These are phyloP conservation scores for Telfairia occidentalis DNA, from an alignment of 331 rosid genomes.

Conservation along the genomic window DNA sequence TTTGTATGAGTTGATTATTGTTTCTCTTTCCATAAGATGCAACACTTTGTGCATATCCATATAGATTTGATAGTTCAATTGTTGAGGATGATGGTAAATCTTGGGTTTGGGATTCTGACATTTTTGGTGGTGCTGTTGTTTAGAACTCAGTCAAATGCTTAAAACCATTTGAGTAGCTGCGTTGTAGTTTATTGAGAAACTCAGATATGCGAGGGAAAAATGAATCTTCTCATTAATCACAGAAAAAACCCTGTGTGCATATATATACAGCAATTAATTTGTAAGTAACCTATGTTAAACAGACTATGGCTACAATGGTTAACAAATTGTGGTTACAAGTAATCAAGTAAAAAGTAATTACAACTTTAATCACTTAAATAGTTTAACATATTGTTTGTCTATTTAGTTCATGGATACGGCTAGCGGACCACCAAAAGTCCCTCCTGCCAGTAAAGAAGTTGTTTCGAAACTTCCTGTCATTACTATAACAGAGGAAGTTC, in stretches of 20 bases:
- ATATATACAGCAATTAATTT: no score
- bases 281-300: no score
- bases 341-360: no score
- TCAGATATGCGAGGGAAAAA: no score
- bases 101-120: background rate
- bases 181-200: no score
- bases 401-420: conserved; percentile 43
- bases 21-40: background rate
- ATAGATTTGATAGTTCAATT: background rate
- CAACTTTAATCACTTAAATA: no score
- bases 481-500: conserved; percentile 53
- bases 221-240: no score
- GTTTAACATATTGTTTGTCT: background rate
- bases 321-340: no score
- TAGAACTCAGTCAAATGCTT: background rate
- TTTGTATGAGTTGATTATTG: background rate
- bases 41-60: background rate
- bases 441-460: conserved; percentile 88
- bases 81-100: background rate
- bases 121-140: background rate
- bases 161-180: background rate
- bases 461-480: conserved; percentile 76
- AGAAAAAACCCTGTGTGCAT: no score
- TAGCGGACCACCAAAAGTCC: conserved; percentile 47
- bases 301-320: no score